Percentiles rank a stretch among this genome's conserved stretches.
Evolutionary conservation across 805 yeast species (phyloP).

Genomic region (Schizosaccharomyces octosporus): DNA sequence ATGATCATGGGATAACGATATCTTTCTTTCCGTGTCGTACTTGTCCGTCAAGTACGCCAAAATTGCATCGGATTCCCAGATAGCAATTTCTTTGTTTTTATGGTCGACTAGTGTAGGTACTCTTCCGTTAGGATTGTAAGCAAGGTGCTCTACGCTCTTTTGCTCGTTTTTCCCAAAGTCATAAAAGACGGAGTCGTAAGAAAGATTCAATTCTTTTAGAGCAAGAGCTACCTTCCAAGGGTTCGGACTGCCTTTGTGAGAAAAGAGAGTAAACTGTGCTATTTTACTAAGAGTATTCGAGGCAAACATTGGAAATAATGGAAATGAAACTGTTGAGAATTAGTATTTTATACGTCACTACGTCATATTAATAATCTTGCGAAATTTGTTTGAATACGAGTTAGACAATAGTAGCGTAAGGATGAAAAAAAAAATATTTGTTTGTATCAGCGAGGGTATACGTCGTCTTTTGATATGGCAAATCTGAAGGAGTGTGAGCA

Average conservation of each 20-base stretch:
- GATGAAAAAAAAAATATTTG: too few relatives aligned
- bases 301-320: too few relatives aligned
- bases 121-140: conserved; percentile 37
- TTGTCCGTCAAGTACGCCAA: conserved; percentile 51
- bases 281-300: background rate
- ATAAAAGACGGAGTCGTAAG: conserved; percentile 31
- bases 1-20: background rate
- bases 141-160: conserved; percentile 32
- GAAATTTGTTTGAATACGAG: too few relatives aligned
- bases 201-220: conserved; percentile 55
- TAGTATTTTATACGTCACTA: too few relatives aligned
- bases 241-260: conserved; percentile 11
- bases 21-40: conserved; percentile 19
- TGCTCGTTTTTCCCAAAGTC: conserved; percentile 22
- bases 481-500: too few relatives aligned
- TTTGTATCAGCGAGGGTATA: too few relatives aligned
- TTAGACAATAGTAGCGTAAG: too few relatives aligned
- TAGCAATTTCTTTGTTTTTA: conserved; percentile 14
- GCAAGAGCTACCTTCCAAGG: conserved; percentile 61
- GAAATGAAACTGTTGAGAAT: too few relatives aligned
- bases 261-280: conserved; percentile 9
- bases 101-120: conserved; percentile 26
- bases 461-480: too few relatives aligned
- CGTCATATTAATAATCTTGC: too few relatives aligned
- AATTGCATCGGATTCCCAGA: conserved; percentile 83